Conservation (phyloP, 1,139 yeast genomes). For the Yamadazyma diddensiae region DNA sequence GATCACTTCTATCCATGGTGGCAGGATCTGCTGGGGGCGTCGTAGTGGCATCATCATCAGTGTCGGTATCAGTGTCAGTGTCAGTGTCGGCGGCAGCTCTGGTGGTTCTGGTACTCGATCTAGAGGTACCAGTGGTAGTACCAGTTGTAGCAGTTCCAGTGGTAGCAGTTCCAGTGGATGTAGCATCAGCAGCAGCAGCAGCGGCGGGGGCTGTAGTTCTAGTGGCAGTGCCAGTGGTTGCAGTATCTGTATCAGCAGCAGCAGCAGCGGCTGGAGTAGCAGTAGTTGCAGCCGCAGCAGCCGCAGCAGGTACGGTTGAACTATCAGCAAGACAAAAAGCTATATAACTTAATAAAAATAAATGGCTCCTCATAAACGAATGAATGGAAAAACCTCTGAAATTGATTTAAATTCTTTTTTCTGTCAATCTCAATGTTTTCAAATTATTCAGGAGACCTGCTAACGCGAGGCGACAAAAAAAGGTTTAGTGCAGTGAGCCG, state of each 20-base stretch:
- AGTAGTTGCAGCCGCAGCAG: constrained; percentile 9
- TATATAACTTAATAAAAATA: no score
- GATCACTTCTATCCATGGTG: constrained; percentile 7
- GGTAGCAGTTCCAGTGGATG: constrained; percentile 8
- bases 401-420: no score
- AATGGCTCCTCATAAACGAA: no score
- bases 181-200: constrained; percentile 6
- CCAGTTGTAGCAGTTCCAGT: constrained; percentile 7
- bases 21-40: constrained; percentile 9
- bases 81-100: constrained; percentile 9
- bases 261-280: constrained; percentile 11
- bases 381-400: no score
- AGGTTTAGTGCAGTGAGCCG: no score
- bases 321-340: constrained; percentile 8
- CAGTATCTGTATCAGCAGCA: constrained; percentile 11
- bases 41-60: constrained; percentile 7
- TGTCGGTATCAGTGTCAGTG: constrained; percentile 6
- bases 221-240: constrained; percentile 12
- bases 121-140: constrained; percentile 10
- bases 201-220: constrained; percentile 10
- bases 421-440: no score
- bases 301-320: constrained; percentile 1
- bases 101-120: constrained; percentile 7
- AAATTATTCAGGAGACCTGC: no score
- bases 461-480: background rate